Evolutionary conservation across 768 basidiomycete genomes (phyloP).

Genomic region (Megacollybia marginata): DNA sequence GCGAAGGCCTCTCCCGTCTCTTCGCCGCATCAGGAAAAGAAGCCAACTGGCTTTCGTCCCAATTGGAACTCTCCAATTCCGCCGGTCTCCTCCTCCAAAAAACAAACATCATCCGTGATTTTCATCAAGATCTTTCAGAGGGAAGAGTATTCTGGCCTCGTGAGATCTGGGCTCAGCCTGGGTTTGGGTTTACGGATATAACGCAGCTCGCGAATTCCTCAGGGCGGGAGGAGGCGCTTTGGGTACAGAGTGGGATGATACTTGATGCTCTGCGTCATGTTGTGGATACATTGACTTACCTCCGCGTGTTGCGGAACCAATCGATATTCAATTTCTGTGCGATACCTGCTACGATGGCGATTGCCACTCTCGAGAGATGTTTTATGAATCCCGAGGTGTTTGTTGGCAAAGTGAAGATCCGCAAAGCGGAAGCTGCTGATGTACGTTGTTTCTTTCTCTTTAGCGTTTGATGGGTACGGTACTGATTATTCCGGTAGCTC

Average conservation of each 20-base stretch:
- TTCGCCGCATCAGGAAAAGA: slow-evolving; percentile 87
- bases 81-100: slow-evolving; percentile 97
- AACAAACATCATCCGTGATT: slow-evolving; percentile 96
- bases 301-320: slow-evolving; percentile 59
- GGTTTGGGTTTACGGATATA: slow-evolving; percentile 37
- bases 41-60: slow-evolving; percentile 58
- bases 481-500: slow-evolving; percentile 36
- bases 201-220: slow-evolving; percentile 31
- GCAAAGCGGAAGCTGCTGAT: slow-evolving; percentile 56
- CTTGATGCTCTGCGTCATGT: slow-evolving; percentile 39
- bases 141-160: slow-evolving; percentile 89
- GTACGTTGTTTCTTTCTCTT: no score
- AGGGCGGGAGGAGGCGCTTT: slow-evolving; percentile 45
- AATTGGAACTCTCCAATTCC: slow-evolving; percentile 85
- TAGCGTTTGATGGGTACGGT: no score
- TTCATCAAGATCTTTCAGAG: slow-evolving; percentile 83
- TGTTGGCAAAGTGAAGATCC: slow-evolving; percentile 62
- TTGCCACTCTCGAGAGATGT: slow-evolving; percentile 61
- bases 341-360: slow-evolving; percentile 67
- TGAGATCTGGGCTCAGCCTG: slow-evolving; percentile 79
- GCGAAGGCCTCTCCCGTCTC: slow-evolving; percentile 87
- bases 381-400: slow-evolving; percentile 69
- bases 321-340: slow-evolving; percentile 72
- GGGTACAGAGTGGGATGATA: slow-evolving; percentile 84
- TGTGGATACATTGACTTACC: slow-evolving; percentile 67